Evolutionary conservation across 2,329 filamentous ascomycete genomes (phyloP).

Genomic region (Aureobasidium zeae): DNA sequence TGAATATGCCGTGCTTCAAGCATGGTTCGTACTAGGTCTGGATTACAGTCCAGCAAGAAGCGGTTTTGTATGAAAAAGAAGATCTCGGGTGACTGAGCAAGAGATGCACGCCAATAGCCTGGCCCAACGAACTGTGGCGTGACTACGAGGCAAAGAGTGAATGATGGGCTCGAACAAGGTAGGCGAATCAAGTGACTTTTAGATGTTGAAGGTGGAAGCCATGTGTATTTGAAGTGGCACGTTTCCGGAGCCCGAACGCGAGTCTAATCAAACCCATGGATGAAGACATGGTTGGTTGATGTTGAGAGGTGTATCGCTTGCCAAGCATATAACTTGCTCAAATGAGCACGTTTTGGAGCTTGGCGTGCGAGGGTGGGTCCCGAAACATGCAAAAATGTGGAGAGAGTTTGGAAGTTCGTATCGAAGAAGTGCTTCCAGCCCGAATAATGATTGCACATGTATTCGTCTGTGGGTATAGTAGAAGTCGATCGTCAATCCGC

Average conservation of each 20-base stretch:
- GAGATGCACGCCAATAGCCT: not conserved
- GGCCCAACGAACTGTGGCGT: conserved; percentile 1
- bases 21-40: not conserved
- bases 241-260: not conserved
- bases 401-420: not conserved
- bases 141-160: not conserved
- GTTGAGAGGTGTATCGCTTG: conserved; percentile 2
- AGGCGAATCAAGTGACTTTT: not conserved
- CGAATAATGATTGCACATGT: not conserved
- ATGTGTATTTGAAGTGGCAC: conserved; percentile 1
- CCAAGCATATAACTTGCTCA: conserved; percentile 12
- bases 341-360: conserved; percentile 12
- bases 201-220: not conserved
- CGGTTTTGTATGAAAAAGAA: not conserved
- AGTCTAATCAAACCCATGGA: not conserved
- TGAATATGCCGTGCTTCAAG: conserved; percentile 23
- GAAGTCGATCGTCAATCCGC: conserved; percentile 18
- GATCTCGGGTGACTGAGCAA: no score
- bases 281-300: conserved; percentile 3
- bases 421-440: not conserved
- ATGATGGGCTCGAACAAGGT: not conserved
- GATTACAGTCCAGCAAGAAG: not conserved
- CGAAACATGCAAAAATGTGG: conserved; percentile 8
- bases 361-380: conserved; percentile 6
- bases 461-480: not conserved